Base-by-base conservation (phyloP, 164 flowering plant species). In the Stephania cephalantha region DNA sequence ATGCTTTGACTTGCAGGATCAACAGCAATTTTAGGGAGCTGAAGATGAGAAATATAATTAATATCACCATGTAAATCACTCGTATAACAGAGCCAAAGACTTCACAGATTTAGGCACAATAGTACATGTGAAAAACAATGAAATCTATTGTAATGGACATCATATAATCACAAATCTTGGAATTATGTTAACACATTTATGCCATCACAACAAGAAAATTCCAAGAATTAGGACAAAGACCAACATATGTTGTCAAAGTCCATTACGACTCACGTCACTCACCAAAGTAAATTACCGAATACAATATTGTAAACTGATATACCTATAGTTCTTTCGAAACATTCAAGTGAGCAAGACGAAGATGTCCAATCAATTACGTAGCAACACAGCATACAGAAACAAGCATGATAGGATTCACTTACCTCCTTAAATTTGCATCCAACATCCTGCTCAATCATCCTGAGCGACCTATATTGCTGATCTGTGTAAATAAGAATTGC, bases 371-470 rank as follows among this genome's bases (percentile, higher is more conserved):
- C 64, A 58, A 15, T 15, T 2, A 55, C 18, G 17, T 55, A 15
- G 17, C 61, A 12, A 55, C 18, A 1, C 42, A 50, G 0, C 7
- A 22, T 50, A 35, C 6, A 17, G 25, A 25, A 25, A 25, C 25
- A 29, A 6, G 48, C 30, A 1, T 12, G 12, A 46, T 48, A 8
- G 48, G n/a, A 44, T 12, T 8, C 20, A 73, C 76, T 46, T 20
- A 92, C 98, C 97, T 91, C 93, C 6, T 29, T 75, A 76, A 95
- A 92, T 79, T 75, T 85, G 88, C 89, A 83, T 63, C 97, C 95
- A 1, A 91, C 87, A 53, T 95, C 97, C 30, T 85, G 86, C 80
- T 92, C 97, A 75, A 91, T 86, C 61, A 61, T 68, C 78, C 76
- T 87, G 8, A 92, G 88, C 55, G 84, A 80, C 80, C 94, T 89